Evolutionary conservation across 805 yeast genomes (phyloP).

Genomic region (Candida suzukii): DNA sequence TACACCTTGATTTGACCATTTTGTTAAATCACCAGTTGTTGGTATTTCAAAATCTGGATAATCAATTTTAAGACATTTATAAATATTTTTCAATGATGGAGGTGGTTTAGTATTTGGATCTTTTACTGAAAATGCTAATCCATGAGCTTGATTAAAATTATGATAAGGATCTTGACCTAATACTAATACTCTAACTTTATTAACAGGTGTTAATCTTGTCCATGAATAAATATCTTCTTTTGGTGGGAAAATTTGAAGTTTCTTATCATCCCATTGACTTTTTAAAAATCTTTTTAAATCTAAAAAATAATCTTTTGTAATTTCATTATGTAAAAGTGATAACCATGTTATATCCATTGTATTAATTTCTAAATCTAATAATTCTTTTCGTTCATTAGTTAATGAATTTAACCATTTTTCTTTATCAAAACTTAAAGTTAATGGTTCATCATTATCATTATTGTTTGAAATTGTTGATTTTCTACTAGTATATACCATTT

Average conservation of each 20-base stretch:
- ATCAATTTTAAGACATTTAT: constrained; percentile 60
- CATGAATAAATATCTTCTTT: constrained; percentile 76
- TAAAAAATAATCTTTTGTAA: constrained; percentile 81
- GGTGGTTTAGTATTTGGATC: constrained; percentile 80
- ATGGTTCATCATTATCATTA: neutral
- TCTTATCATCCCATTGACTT: constrained; percentile 32
- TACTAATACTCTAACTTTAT: constrained; percentile 66
- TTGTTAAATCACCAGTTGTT: constrained; percentile 57
- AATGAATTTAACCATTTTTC: constrained; percentile 42
- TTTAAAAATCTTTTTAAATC: constrained; percentile 58
- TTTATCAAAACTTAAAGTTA: constrained; percentile 35
- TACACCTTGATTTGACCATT: constrained; percentile 88
- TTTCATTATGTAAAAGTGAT: constrained; percentile 53
- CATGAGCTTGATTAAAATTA: constrained; percentile 89
- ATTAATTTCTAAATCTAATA: constrained; percentile 60
- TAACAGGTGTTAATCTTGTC: constrained; percentile 79
- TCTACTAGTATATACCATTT: neutral
- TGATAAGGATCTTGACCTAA: constrained; percentile 98
- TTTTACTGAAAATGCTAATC: constrained; percentile 86
- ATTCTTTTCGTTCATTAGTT: constrained; percentile 36
- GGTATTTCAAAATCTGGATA: constrained; percentile 68
- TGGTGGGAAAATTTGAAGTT: constrained; percentile 71
- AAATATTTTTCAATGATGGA: constrained; percentile 81
- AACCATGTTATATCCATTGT: constrained; percentile 80
- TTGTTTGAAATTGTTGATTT: neutral